Conservation (phyloP, 371 early-diverging fungal species). For the Syncephalis plumigaleata region DNA sequence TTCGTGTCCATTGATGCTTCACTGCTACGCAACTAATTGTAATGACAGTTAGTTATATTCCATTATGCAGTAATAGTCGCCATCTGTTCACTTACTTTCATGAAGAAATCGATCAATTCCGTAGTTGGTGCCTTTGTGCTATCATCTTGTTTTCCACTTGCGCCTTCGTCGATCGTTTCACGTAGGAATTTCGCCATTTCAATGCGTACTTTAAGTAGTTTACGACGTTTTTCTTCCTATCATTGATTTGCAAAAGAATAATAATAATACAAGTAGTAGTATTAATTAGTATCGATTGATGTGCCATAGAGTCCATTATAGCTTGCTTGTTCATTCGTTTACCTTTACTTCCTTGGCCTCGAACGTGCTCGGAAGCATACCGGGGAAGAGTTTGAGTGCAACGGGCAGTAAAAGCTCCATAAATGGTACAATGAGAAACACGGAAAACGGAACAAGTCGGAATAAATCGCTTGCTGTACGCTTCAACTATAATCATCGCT, state of each 20-base stretch:
- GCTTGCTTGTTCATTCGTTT: conserved; percentile 3
- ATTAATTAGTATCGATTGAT: not conserved
- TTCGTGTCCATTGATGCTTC: conserved; percentile 71
- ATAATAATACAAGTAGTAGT: not conserved
- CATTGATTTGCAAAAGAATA: not conserved
- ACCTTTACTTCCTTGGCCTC: conserved; percentile 73
- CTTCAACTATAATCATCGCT: conserved; percentile 26
- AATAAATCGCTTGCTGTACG: conserved; percentile 78
- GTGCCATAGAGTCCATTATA: not conserved
- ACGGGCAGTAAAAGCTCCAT: conserved; percentile 86
- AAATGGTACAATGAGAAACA: conserved; percentile 88
- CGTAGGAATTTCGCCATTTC: conserved; percentile 89
- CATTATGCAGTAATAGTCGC: not conserved
- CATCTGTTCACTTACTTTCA: conserved; percentile 36
- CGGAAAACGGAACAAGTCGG: conserved; percentile 80
- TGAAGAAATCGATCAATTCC: conserved; percentile 67
- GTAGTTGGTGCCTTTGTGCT: conserved; percentile 35
- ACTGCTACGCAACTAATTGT: conserved; percentile 56
- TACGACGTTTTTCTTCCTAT: conserved; percentile 80
- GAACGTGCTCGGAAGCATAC: conserved; percentile 92
- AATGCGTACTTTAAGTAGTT: conserved; percentile 73
- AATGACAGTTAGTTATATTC: not conserved
- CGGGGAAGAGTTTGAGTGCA: conserved; percentile 85
- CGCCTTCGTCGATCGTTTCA: conserved; percentile 84
- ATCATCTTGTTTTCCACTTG: conserved; percentile 33